Conservation (phyloP, 768 basidiomycete species). For the Leccinum subtestaceum region DNA sequence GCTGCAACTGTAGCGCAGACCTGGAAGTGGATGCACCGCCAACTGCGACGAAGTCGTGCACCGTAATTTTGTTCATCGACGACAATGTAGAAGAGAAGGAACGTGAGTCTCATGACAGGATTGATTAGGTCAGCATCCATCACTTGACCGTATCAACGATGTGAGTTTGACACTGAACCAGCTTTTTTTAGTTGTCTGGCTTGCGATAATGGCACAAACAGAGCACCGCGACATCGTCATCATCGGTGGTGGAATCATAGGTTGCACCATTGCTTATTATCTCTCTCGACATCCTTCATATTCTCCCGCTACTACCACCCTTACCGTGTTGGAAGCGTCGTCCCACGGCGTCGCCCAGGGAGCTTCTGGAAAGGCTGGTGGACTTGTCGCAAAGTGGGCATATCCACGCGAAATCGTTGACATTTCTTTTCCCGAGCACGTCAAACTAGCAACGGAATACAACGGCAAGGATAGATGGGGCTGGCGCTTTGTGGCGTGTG, state of each 20-base stretch:
- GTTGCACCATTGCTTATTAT: slow-evolving; percentile 81
- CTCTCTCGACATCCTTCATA: slow-evolving; percentile 57
- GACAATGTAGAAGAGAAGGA: not conserved
- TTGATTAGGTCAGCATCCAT: not conserved
- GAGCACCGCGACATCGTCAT: slow-evolving; percentile 54
- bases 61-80: slow-evolving; percentile 8
- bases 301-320: slow-evolving; percentile 35
- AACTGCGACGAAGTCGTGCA: slow-evolving; percentile 23
- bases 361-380: slow-evolving; percentile 82
- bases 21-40: not conserved
- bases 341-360: slow-evolving; percentile 67
- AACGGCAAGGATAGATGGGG: slow-evolving; percentile 77
- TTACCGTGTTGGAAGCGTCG: slow-evolving; percentile 75
- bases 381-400: slow-evolving; percentile 85
- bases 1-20: slow-evolving; percentile 9
- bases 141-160: not conserved
- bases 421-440: slow-evolving; percentile 67
- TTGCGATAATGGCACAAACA: slow-evolving; percentile 15
- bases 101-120: too few relatives aligned
- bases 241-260: slow-evolving; percentile 86
- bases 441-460: slow-evolving; percentile 65
- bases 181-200: not conserved
- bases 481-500: slow-evolving; percentile 73
- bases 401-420: slow-evolving; percentile 66
- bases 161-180: not conserved